A percentile compares a stretch with the other conserved stretches of the same genome.
These are phyloP conservation scores for Myriosclerotinia scirpicola DNA, from an alignment of 2,329 filamentous ascomycete genomes.

Conservation along the genomic window DNA sequence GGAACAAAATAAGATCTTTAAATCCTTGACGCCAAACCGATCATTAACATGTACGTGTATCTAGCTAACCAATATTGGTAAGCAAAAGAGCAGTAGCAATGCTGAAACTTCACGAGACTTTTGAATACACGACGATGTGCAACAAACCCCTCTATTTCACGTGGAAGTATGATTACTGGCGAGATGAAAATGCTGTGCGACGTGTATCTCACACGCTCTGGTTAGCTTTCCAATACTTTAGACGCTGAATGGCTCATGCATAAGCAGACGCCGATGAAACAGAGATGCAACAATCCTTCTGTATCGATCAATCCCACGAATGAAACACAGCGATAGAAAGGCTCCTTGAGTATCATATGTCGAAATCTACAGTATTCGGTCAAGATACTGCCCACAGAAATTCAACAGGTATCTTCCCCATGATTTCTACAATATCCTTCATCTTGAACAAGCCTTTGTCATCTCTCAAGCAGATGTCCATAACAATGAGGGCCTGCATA, in stretches of 20 bases:
- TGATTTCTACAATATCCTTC: neutral
- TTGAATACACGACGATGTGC: too few species aligned
- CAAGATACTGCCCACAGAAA: neutral
- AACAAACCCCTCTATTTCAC: too few species aligned
- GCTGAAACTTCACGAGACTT: neutral
- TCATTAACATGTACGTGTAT: neutral
- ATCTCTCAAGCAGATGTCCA: neutral
- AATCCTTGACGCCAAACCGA: neutral
- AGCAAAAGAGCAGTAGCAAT: neutral
- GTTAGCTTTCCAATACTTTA: too few species aligned
- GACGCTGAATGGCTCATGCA: too few species aligned
- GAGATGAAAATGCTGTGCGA: too few species aligned
- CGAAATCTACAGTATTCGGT: neutral
- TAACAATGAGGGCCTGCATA: neutral
- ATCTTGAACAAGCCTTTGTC: neutral
- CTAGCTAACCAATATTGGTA: neutral
- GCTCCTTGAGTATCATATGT: neutral
- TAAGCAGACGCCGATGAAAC: too few species aligned
- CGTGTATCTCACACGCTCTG: too few species aligned
- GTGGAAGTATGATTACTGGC: too few species aligned
- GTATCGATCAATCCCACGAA: too few species aligned
- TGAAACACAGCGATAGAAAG: neutral
- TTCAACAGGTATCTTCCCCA: neutral
- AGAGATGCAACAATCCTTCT: too few species aligned
- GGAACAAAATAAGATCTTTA: too few species aligned